Evolutionary conservation across 495 filamentous ascomycete species (phyloP).

Genomic region (Pyronema domesticum): DNA sequence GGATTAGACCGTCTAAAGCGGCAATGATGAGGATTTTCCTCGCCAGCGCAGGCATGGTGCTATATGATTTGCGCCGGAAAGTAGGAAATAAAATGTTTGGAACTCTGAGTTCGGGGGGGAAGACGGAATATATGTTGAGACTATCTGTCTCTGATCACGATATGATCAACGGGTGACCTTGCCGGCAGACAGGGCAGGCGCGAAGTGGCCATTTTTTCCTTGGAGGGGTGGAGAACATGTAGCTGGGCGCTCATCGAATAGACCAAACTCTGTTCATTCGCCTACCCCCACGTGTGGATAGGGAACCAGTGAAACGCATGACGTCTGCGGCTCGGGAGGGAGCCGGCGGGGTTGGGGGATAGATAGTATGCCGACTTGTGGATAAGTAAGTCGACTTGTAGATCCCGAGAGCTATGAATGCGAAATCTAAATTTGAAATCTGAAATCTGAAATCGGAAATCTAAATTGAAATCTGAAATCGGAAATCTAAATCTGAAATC

Average conservation of each 20-base stretch:
- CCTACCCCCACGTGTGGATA: not conserved
- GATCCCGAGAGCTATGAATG: not conserved
- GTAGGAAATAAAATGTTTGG: not conserved
- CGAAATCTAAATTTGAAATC: no score
- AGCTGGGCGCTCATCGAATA: not conserved
- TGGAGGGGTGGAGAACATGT: no score
- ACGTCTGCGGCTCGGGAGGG: slow-evolving; percentile 18
- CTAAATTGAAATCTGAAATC: no score
- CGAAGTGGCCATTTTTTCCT: not conserved
- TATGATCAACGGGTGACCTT: not conserved
- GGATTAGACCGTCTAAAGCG: slow-evolving; percentile 66
- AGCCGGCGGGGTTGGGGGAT: not conserved
- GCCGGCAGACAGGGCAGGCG: no score
- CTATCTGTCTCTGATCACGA: not conserved
- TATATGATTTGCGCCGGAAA: not conserved
- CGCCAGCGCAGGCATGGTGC: slow-evolving; percentile 37
- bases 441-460: no score
- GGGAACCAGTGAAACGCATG: slow-evolving; percentile 5
- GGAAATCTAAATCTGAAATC: no score
- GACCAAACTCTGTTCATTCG: not conserved
- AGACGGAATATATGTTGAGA: not conserved
- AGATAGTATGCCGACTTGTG: not conserved
- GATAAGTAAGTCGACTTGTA: not conserved
- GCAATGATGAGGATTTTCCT: slow-evolving; percentile 69
- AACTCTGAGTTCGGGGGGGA: not conserved